Percentiles rank a stretch among this genome's conserved stretches.
phyloP scores from a whole-genome alignment of 2,329 filamentous ascomycete species.

The Diplodia seriata region DNA sequence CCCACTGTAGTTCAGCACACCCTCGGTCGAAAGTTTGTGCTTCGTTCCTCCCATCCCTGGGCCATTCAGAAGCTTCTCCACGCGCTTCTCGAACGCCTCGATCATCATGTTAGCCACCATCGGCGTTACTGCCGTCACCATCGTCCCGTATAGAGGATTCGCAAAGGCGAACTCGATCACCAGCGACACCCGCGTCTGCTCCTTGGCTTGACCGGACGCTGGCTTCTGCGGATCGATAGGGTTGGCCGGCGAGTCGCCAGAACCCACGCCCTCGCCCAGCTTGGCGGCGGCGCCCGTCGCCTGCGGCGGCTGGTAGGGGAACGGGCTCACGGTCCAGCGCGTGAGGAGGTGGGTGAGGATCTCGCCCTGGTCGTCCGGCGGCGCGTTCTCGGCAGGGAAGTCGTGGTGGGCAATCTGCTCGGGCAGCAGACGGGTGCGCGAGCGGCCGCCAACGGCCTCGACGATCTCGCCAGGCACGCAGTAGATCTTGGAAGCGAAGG shows the following conservation, averaged over 20 bases:
- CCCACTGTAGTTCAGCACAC: constrained; percentile 17
- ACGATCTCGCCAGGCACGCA: constrained; percentile 68
- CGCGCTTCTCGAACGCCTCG: constrained; percentile 86
- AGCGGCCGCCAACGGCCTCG: constrained; percentile 32
- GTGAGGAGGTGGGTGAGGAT: constrained; percentile 74
- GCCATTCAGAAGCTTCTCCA: constrained; percentile 60
- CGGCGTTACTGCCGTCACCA: constrained; percentile 81
- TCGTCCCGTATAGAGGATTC: constrained; percentile 84
- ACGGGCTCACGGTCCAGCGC: constrained; percentile 68
- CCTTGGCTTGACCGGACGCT: constrained; percentile 36
- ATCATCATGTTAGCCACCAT: constrained; percentile 90
- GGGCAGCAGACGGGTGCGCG: constrained; percentile 35
- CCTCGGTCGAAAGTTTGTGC: constrained; percentile 7
- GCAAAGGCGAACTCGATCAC: constrained; percentile 82
- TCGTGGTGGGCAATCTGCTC: constrained; percentile 29
- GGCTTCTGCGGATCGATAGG: constrained; percentile 36
- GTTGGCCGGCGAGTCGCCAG: constrained; percentile 33
- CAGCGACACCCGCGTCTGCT: constrained; percentile 76
- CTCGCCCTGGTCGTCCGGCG: constrained; percentile 27
- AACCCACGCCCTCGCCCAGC: constrained; percentile 40
- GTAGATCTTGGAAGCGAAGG: constrained; percentile 78
- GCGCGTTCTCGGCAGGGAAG: constrained; percentile 2
- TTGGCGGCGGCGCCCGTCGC: background rate
- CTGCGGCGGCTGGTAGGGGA: constrained; percentile 54
- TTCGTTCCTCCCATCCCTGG: constrained; percentile 12